A percentile compares a stretch with the other conserved stretches of the same genome.
These are phyloP conservation scores for Cydonia oblonga DNA, from an alignment of 331 rosid species.

Conservation along the genomic window DNA sequence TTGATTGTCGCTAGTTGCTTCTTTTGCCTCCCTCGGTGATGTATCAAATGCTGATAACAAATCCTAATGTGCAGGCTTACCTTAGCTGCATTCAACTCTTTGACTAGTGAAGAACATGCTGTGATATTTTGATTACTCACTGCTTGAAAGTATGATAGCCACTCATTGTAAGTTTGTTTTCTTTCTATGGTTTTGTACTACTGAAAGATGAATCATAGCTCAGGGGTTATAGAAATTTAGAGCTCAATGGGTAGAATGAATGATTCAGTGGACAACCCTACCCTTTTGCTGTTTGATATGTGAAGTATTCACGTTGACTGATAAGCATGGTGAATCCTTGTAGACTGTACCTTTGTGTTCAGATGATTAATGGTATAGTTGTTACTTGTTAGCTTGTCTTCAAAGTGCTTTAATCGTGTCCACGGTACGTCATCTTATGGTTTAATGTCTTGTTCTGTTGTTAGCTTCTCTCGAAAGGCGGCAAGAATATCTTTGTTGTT, in stretches of 20 bases:
- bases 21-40: not conserved
- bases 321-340: not conserved
- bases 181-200: not conserved
- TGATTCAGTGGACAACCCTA: not conserved
- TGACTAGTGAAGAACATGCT: slow-evolving; percentile 47
- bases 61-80: slow-evolving; percentile 65
- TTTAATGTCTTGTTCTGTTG: not conserved
- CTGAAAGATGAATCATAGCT: not conserved
- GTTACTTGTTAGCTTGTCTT: not conserved
- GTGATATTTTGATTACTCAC: slow-evolving; percentile 26
- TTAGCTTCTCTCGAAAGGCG: not conserved
- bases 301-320: not conserved
- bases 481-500: not conserved
- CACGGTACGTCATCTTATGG: not conserved
- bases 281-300: slow-evolving; percentile 10
- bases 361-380: not conserved
- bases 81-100: slow-evolving; percentile 44
- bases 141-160: slow-evolving; percentile 18
- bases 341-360: not conserved
- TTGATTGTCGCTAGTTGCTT: not conserved
- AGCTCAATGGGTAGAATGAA: slow-evolving; percentile 6
- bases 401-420: not conserved
- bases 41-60: slow-evolving; percentile 7
- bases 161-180: slow-evolving; percentile 26
- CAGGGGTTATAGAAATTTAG: slow-evolving; percentile 11